Evolutionary conservation across 176 grass and related monocot species (phyloP).

Genomic region (Oryza punctata): DNA sequence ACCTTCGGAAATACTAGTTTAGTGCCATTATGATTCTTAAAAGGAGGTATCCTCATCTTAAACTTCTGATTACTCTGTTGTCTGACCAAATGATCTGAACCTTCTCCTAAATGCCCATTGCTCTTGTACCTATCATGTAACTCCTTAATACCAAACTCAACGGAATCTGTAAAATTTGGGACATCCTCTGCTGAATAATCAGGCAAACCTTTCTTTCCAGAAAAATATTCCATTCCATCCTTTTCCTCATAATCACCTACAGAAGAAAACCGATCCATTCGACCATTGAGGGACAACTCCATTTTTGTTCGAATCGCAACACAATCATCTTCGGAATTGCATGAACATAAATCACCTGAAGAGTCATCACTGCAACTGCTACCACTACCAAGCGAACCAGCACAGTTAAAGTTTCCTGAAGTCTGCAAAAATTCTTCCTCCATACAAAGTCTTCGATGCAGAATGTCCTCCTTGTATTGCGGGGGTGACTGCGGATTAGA

Average conservation of each 20-base stretch:
- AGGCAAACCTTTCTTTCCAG: constrained; percentile 20
- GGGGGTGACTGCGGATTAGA: constrained; percentile 63
- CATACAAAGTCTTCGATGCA: constrained; percentile 69
- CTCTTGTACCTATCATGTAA: constrained; percentile 34
- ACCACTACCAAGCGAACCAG: constrained; percentile 55
- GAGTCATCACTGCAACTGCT: constrained; percentile 75
- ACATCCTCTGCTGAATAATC: constrained; percentile 40
- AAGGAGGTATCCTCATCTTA: constrained; percentile 58
- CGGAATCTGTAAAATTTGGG: constrained; percentile 11
- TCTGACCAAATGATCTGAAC: constrained; percentile 40
- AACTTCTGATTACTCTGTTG: constrained; percentile 52
- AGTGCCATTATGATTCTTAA: constrained; percentile 51
- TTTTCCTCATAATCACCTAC: constrained; percentile 50
- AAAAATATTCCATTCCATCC: constrained; percentile 32
- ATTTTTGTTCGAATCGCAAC: constrained; percentile 47
- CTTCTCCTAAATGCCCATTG: constrained; percentile 36
- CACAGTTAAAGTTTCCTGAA: constrained; percentile 55
- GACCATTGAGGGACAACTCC: constrained; percentile 43
- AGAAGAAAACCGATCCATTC: constrained; percentile 40
- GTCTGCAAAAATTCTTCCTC: constrained; percentile 83
- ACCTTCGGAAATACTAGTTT: constrained; percentile 36
- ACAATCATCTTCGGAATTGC: constrained; percentile 76
- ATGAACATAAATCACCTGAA: constrained; percentile 76
- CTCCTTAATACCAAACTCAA: constrained; percentile 39
- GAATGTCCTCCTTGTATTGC: constrained; percentile 88